phyloP scores from a whole-genome alignment of 2,329 filamentous ascomycete species.

The Exophiala dermatitidis region DNA sequence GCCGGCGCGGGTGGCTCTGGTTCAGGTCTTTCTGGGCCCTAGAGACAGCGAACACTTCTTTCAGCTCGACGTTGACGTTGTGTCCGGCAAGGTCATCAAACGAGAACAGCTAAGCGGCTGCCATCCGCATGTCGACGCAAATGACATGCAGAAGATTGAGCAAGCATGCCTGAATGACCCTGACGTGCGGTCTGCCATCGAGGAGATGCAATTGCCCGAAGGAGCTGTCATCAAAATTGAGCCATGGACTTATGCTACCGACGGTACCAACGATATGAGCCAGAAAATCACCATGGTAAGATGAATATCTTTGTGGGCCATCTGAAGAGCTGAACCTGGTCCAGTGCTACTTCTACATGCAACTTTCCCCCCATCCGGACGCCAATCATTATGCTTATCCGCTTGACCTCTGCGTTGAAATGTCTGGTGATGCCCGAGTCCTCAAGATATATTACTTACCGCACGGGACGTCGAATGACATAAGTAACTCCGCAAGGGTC shows the following conservation, averaged over 20 bases:
- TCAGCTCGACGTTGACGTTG: constrained; percentile 31
- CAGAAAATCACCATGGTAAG: constrained; percentile 45
- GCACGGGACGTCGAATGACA: constrained; percentile 35
- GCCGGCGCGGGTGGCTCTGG: constrained; percentile 36
- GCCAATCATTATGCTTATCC: constrained; percentile 55
- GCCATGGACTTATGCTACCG: constrained; percentile 51
- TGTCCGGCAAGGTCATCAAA: constrained; percentile 20
- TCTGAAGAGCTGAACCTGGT: constrained; percentile 3
- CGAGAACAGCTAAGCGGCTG: constrained; percentile 36
- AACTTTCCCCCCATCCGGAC: constrained; percentile 38
- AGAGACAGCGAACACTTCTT: constrained; percentile 32
- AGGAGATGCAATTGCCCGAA: constrained; percentile 39
- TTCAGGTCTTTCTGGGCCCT: constrained; percentile 32
- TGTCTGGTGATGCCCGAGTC: constrained; percentile 45
- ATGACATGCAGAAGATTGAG: constrained; percentile 45
- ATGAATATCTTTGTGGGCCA: background rate
- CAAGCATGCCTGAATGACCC: constrained; percentile 41
- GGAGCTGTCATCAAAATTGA: constrained; percentile 45
- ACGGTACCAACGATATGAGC: constrained; percentile 47
- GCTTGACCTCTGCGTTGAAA: constrained; percentile 47
- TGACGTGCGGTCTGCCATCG: constrained; percentile 40
- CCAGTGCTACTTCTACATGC: constrained; percentile 37
- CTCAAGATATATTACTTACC: constrained; percentile 47
- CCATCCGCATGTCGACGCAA: constrained; percentile 44
- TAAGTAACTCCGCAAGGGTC: constrained; percentile 32